Percentiles rank a stretch among this genome's conserved stretches.
Conservation (phyloP, 768 basidiomycete species). For the Phanerodontia chrysosporium region DNA sequence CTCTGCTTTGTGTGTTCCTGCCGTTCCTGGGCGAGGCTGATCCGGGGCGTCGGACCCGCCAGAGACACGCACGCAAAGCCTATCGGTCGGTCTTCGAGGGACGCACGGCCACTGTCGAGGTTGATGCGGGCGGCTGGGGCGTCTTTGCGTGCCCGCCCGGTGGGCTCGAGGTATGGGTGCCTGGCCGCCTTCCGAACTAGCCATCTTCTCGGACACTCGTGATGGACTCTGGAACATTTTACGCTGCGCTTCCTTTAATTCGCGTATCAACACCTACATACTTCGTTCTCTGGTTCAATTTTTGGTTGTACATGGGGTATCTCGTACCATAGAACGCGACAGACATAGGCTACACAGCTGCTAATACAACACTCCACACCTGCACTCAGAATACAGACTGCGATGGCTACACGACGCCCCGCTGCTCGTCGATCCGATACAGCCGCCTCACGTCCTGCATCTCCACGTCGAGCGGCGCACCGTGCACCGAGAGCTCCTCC, state of each 20-base stretch:
- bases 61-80: constrained; percentile 30
- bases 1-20: neutral
- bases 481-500: neutral
- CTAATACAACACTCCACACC: neutral
- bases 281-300: neutral
- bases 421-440: neutral
- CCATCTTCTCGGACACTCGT: neutral
- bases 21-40: constrained; percentile 25
- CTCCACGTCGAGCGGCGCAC: neutral
- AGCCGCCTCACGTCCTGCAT: neutral
- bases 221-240: neutral
- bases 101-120: constrained; percentile 37
- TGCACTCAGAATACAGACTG: neutral
- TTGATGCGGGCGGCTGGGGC: constrained; percentile 60
- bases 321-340: constrained; percentile 1
- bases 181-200: neutral
- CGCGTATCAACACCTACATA: neutral
- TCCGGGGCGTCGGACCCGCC: neutral
- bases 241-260: neutral
- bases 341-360: constrained; percentile 1
- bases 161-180: constrained; percentile 58
- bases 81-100: constrained; percentile 49
- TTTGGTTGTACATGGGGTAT: neutral
- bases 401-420: neutral
- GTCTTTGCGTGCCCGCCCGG: constrained; percentile 55